A percentile compares a stretch with the other conserved stretches of the same genome.
These are phyloP conservation scores for Paecilomyces sp. DNA, from an alignment of 2,329 filamentous ascomycete genomes.

Conservation along the genomic window DNA sequence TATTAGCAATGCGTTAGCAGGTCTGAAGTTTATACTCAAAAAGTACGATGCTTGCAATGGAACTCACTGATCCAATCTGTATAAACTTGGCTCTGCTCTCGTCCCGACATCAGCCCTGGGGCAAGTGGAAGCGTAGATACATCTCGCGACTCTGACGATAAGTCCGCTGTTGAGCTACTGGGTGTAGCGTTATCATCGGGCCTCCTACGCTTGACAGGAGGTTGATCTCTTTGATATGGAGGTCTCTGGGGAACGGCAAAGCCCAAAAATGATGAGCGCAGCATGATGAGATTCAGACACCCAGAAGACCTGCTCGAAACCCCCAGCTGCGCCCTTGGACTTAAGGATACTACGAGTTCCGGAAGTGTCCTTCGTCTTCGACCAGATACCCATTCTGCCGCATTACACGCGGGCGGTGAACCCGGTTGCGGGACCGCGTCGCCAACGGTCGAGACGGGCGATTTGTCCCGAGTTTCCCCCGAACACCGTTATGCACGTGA, in stretches of 20 bases:
- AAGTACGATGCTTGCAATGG: background rate
- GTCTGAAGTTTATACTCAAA: background rate
- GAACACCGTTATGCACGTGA: background rate
- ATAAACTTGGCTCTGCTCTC: conserved; percentile 18
- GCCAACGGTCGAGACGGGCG: background rate
- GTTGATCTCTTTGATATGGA: background rate
- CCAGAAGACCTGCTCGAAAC: background rate
- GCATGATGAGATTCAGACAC: background rate
- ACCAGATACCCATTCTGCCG: background rate
- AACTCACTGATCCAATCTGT: conserved; percentile 22
- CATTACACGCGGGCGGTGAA: background rate
- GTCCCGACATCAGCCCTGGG: conserved; percentile 6
- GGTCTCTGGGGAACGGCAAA: background rate
- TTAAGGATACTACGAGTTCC: background rate
- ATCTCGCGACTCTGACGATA: conserved; percentile 1
- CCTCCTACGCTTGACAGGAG: background rate
- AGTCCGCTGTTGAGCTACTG: conserved; percentile 3
- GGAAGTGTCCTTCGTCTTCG: background rate
- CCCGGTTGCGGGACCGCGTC: background rate
- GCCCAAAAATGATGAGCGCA: background rate
- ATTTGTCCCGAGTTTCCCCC: background rate
- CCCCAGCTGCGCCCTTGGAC: background rate
- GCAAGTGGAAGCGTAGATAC: conserved; percentile 7
- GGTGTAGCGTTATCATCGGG: background rate
- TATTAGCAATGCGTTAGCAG: conserved; percentile 4